phyloP scores from a whole-genome alignment of 768 basidiomycete genomes.

The Cantharellus cinnabarinus region DNA sequence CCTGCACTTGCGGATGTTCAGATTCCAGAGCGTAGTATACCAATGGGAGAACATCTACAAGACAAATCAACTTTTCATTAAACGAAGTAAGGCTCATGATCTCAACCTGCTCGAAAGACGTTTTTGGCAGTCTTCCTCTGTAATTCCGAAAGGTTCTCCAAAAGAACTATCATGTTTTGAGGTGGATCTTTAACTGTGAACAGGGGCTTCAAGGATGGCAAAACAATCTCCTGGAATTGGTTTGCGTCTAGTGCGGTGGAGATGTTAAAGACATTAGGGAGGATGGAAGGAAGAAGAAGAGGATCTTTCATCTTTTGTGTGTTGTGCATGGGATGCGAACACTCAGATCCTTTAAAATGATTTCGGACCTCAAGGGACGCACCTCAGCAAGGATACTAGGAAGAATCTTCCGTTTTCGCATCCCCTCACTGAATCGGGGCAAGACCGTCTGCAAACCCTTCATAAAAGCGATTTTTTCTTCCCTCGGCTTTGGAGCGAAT shows the following conservation, averaged over 20 bases:
- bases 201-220: constrained; percentile 76
- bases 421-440: constrained; percentile 67
- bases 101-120: constrained; percentile 29
- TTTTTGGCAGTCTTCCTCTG: constrained; percentile 75
- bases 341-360: too few relatives aligned
- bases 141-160: constrained; percentile 75
- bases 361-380: constrained; percentile 5
- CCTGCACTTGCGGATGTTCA: constrained; percentile 85
- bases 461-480: constrained; percentile 94
- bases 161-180: constrained; percentile 84
- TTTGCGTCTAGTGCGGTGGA: constrained; percentile 50
- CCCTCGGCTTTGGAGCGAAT: constrained; percentile 80
- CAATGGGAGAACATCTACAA: constrained; percentile 76
- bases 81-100: neutral
- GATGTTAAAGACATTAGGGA: constrained; percentile 90
- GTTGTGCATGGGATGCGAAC: too few relatives aligned
- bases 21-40: constrained; percentile 92
- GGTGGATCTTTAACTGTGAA: constrained; percentile 88
- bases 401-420: constrained; percentile 72
- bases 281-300: constrained; percentile 78
- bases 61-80: neutral
- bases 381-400: constrained; percentile 90
- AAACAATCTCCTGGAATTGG: constrained; percentile 63
- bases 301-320: constrained; percentile 69
- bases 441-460: constrained; percentile 69